phyloP scores from a whole-genome alignment of 306 rosid species.

The Quercus rubra region DNA sequence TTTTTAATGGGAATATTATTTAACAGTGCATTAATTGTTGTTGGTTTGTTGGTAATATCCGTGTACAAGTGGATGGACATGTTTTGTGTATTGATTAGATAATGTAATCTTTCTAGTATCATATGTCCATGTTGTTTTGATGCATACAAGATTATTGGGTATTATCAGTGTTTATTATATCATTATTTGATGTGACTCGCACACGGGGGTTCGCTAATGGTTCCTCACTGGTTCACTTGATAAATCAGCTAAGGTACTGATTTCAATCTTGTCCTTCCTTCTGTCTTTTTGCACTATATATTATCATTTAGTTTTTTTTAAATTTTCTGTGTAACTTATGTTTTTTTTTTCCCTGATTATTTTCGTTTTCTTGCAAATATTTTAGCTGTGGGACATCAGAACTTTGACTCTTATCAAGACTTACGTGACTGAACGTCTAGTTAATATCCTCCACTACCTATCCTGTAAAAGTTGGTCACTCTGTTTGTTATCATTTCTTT shows the following conservation, averaged over 20 bases:
- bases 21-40: not conserved
- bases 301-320: not conserved
- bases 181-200: no score
- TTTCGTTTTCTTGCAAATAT: constrained; percentile 2
- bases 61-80: not conserved
- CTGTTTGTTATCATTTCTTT: not conserved
- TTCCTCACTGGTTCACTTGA: constrained; percentile 76
- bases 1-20: no score
- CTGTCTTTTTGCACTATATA: not conserved
- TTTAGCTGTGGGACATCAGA: constrained; percentile 85
- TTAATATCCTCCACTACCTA: not conserved
- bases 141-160: no score
- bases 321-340: not conserved
- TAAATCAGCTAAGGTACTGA: constrained; percentile 76
- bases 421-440: constrained; percentile 68
- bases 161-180: no score
- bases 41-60: not conserved
- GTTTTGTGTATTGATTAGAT: not conserved
- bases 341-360: not conserved
- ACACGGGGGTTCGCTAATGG: no score
- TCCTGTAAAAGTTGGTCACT: not conserved
- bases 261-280: not conserved
- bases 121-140: not conserved
- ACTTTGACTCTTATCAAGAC: constrained; percentile 85
- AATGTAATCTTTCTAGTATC: not conserved